Evolutionary conservation across 2,329 filamentous ascomycete species (phyloP).

Genomic region (Pseudodiploospora longispora): DNA sequence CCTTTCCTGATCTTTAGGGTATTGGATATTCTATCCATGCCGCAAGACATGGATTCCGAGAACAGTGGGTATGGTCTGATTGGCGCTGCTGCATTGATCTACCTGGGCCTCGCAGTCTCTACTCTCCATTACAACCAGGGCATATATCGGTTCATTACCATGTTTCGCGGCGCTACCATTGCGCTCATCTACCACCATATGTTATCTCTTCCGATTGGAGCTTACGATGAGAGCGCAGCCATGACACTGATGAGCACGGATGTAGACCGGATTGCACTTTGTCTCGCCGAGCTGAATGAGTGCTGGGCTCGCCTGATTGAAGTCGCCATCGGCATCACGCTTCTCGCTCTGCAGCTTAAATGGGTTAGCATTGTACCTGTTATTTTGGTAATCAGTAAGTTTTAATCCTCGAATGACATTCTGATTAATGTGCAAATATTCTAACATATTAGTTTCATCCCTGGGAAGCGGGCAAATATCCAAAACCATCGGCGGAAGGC

Average conservation of each 20-base stretch:
- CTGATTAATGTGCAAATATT: not conserved
- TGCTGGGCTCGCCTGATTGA: conserved; percentile 14
- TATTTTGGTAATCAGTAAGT: conserved; percentile 11
- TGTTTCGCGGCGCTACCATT: conserved; percentile 14
- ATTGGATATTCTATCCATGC: conserved; percentile 2
- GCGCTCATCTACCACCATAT: conserved; percentile 13
- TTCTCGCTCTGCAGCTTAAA: conserved; percentile 14
- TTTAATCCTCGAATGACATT: not conserved
- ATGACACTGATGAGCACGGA: conserved; percentile 12
- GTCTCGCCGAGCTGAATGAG: conserved; percentile 11
- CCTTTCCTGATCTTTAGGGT: conserved; percentile 19
- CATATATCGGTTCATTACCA: conserved; percentile 13
- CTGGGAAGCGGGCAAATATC: conserved; percentile 10
- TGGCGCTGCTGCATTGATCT: conserved; percentile 13
- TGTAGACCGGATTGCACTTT: conserved; percentile 5
- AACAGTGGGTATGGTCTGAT: conserved; percentile 10
- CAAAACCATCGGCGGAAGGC: conserved; percentile 8
- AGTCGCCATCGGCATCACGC: conserved; percentile 8
- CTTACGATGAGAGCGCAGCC: conserved; percentile 8
- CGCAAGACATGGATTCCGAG: not conserved
- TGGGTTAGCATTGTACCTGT: conserved; percentile 13
- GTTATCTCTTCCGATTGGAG: conserved; percentile 8
- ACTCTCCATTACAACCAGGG: conserved; percentile 11
- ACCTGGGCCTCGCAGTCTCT: conserved; percentile 12
- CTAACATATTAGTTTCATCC: conserved; percentile 5